Evolutionary conservation across 2,329 filamentous ascomycete species (phyloP).

Genomic region (Cordyceps cicadae): DNA sequence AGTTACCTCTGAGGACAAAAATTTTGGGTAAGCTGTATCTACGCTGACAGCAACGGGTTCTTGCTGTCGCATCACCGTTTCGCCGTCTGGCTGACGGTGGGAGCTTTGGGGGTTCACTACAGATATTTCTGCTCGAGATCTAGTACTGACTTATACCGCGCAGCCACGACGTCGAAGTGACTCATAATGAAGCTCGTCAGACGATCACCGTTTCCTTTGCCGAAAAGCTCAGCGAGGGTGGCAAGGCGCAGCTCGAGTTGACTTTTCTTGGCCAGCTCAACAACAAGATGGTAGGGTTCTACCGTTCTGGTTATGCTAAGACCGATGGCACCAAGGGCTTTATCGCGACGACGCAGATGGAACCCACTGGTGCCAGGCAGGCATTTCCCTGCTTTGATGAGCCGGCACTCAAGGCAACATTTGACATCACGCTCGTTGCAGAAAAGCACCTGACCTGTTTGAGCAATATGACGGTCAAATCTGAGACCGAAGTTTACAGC

Average conservation of each 20-base stretch:
- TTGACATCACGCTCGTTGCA: slow-evolving; percentile 82
- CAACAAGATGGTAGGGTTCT: slow-evolving; percentile 97
- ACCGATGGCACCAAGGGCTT: slow-evolving; percentile 70
- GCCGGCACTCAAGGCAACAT: slow-evolving; percentile 85
- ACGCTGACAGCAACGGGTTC: neutral
- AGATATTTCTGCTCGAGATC: neutral
- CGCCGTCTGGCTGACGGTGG: neutral
- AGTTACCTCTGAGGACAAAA: slow-evolving; percentile 35
- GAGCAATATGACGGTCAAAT: slow-evolving; percentile 92
- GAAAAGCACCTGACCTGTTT: slow-evolving; percentile 82
- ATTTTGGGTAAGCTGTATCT: slow-evolving; percentile 32
- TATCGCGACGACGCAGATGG: slow-evolving; percentile 91
- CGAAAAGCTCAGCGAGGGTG: slow-evolving; percentile 61
- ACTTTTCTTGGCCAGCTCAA: slow-evolving; percentile 71
- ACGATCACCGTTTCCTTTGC: slow-evolving; percentile 74
- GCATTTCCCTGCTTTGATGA: slow-evolving; percentile 97
- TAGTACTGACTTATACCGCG: neutral
- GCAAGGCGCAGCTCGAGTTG: slow-evolving; percentile 57
- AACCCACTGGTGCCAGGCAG: slow-evolving; percentile 84
- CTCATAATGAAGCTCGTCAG: slow-evolving; percentile 71
- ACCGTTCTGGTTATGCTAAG: slow-evolving; percentile 86
- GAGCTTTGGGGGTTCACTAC: neutral
- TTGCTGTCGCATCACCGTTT: neutral
- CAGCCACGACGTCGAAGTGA: slow-evolving; percentile 42
- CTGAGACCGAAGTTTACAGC: slow-evolving; percentile 64